Evolutionary conservation across 768 basidiomycete species (phyloP), one percentile per base, ranked within the genome.

Genomic region (Pleurotus citrinopileatus): DNA sequence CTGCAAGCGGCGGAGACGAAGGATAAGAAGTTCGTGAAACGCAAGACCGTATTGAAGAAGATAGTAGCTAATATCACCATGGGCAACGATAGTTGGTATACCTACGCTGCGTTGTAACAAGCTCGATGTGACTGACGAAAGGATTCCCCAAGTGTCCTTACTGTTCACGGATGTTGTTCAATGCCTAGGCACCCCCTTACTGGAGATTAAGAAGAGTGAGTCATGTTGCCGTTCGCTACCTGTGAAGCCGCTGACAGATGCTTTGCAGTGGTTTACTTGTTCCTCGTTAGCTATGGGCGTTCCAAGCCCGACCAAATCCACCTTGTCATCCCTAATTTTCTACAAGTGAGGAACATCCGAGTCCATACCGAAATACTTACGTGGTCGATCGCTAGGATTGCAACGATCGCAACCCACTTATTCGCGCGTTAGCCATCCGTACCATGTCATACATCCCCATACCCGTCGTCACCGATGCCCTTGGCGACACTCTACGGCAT

Each of bases 381-480:
- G 53, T 28, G 38, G 37, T 22, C 4, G 1, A 17, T 10, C 12
- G 29, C 10, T 61, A 98, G 96, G 96, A 98, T 67, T 97, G 94
- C 62, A 89, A 86, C 62, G 96, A 98, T 66, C 84, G 91, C 42
- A 98, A 98, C 67, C 96, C 97, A 9, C 86, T 99, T 44, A 94
- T 99, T 54, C 90, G 97, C 29, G 97, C 96, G 13, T 78, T 99
- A 42, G 94, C 97, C 17, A 95, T 99, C 62, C 91, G 97, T 38
- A 99, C 97, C 10, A 98, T 99, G 96, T 96, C 97, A 5, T 98
- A 97, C 65, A 98, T 99, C 62, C 93, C 94, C 29, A 87, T 97
- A 20, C 89, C 94, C 7, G 77, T 86, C 46, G 92, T 98, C 57
- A 87, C 87, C 10, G 88, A 91, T 53, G 82, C 91, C 1, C 78